Evolutionary conservation across 371 early-diverging fungal species (phyloP).

Genomic region (Fennellomyces sp.): DNA sequence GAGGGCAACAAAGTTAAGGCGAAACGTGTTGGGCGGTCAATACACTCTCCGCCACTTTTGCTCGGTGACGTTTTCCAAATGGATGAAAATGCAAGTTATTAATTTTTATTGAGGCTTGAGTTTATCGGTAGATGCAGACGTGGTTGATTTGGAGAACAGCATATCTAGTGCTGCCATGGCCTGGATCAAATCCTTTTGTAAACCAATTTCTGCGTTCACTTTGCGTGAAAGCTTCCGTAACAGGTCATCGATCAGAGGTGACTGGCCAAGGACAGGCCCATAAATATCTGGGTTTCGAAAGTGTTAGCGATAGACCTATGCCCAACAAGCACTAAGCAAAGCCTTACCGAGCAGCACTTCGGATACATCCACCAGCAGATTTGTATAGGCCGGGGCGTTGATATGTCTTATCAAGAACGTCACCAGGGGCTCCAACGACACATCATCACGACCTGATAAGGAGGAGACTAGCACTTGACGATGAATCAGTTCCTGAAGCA

Average conservation of each 20-base stretch:
- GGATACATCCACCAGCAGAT: slow-evolving; percentile 77
- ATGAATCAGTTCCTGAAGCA: slow-evolving; percentile 89
- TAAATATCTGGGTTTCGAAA: slow-evolving; percentile 70
- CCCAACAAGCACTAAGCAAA: background rate
- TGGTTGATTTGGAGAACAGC: slow-evolving; percentile 55
- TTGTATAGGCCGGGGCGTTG: slow-evolving; percentile 75
- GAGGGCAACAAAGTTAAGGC: too few relatives aligned
- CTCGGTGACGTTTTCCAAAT: too few relatives aligned
- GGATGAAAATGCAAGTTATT: too few relatives aligned
- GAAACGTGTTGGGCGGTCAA: too few relatives aligned
- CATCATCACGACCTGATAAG: slow-evolving; percentile 87
- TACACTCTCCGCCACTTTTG: too few relatives aligned
- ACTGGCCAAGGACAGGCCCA: slow-evolving; percentile 75
- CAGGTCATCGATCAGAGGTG: slow-evolving; percentile 73
- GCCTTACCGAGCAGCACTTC: slow-evolving; percentile 71
- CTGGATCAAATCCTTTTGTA: slow-evolving; percentile 75
- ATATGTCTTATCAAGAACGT: slow-evolving; percentile 80
- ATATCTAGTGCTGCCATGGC: slow-evolving; percentile 85
- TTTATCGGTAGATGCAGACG: background rate
- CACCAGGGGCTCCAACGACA: slow-evolving; percentile 79
- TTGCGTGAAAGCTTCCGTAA: slow-evolving; percentile 62
- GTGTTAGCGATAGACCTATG: background rate
- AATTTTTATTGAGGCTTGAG: too few relatives aligned
- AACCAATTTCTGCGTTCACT: slow-evolving; percentile 71
- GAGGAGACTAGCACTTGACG: slow-evolving; percentile 82